Conservation (phyloP, 257 asterid genomes). For the Ajuga chamaepitys region DNA sequence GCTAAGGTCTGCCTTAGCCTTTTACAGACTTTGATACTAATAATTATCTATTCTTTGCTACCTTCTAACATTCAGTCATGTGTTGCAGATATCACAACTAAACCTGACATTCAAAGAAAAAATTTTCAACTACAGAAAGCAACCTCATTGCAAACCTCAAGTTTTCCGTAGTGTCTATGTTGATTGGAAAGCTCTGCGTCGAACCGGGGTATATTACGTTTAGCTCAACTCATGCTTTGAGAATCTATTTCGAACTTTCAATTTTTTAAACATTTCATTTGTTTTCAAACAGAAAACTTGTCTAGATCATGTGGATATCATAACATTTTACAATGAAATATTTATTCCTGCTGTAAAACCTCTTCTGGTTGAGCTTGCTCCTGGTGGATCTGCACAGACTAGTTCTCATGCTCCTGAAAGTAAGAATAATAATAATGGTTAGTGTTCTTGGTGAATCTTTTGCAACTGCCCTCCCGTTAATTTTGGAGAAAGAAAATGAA, state of each 20-base stretch:
- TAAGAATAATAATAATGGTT: slow-evolving; percentile 49
- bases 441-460: too few relatives aligned
- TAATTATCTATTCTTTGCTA: background rate
- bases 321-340: slow-evolving; percentile 84
- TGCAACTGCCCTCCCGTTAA: too few relatives aligned
- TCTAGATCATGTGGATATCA: slow-evolving; percentile 82
- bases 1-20: slow-evolving; percentile 61
- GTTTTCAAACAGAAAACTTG: slow-evolving; percentile 62
- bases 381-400: slow-evolving; percentile 49
- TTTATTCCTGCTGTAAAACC: slow-evolving; percentile 88
- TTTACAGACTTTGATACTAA: slow-evolving; percentile 10
- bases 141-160: slow-evolving; percentile 64
- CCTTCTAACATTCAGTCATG: slow-evolving; percentile 13
- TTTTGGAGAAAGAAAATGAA: background rate
- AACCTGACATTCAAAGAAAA: slow-evolving; percentile 60
- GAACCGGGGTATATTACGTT: slow-evolving; percentile 44
- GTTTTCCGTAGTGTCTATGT: slow-evolving; percentile 59
- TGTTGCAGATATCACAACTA: slow-evolving; percentile 70
- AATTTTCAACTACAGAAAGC: slow-evolving; percentile 57
- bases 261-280: slow-evolving; percentile 6
- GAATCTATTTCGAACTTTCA: slow-evolving; percentile 5
- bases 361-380: slow-evolving; percentile 83
- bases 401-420: slow-evolving; percentile 40
- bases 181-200: slow-evolving; percentile 41
- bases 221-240: slow-evolving; percentile 4